Percentiles rank a stretch among this genome's conserved stretches.
Conservation (phyloP, 805 yeast genomes). For the Candida pseudoglaebosa region DNA sequence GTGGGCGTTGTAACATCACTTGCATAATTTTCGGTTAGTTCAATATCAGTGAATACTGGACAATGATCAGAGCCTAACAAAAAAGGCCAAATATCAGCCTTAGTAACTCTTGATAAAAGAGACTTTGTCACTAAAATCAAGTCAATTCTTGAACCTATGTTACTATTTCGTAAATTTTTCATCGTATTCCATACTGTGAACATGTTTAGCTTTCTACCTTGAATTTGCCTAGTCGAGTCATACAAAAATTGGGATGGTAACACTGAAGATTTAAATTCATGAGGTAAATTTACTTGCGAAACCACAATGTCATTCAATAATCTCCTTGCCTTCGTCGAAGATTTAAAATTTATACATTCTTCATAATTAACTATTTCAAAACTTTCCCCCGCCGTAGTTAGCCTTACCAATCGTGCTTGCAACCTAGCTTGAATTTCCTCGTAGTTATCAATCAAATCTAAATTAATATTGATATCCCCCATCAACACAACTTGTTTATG, state of each 20-base stretch:
- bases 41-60: constrained; percentile 75
- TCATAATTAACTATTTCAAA: constrained; percentile 24
- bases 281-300: constrained; percentile 11
- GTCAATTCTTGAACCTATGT: constrained; percentile 88
- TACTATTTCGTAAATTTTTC: constrained; percentile 70
- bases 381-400: constrained; percentile 8
- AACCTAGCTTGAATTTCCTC: constrained; percentile 51
- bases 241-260: constrained; percentile 31
- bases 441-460: constrained; percentile 81
- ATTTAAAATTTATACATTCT: constrained; percentile 33
- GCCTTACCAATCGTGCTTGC: constrained; percentile 31
- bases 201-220: constrained; percentile 58
- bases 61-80: constrained; percentile 92
- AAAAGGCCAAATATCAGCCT: constrained; percentile 61
- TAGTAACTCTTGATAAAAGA: constrained; percentile 20
- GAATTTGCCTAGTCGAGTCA: constrained; percentile 56
- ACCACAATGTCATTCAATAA: constrained; percentile 25
- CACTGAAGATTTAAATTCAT: not conserved
- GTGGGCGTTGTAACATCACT: not conserved
- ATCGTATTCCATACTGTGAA: constrained; percentile 92
- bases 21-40: constrained; percentile 12
- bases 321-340: constrained; percentile 24
- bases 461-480: constrained; percentile 86
- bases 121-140: constrained; percentile 51
- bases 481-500: constrained; percentile 73